Conservation (phyloP, 2,329 filamentous ascomycete genomes). For the Botrytis medusae region DNA sequence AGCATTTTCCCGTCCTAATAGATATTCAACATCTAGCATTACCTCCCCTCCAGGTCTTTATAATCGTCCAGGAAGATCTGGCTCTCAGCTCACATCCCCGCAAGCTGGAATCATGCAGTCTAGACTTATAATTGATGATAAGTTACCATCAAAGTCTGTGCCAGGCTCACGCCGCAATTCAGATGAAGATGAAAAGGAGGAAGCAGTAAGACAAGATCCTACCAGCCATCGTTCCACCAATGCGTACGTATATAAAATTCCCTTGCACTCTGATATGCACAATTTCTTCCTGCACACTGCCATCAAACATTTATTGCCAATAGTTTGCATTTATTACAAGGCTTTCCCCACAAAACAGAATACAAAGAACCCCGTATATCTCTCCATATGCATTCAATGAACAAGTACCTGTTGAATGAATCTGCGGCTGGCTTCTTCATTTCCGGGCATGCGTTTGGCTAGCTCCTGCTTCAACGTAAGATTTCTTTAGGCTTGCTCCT, state of each 20-base stretch:
- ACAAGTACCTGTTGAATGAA: not conserved
- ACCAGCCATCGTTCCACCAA: conserved; percentile 72
- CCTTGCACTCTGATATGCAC: not conserved
- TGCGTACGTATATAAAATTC: conserved; percentile 64
- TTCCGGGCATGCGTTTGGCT: not conserved
- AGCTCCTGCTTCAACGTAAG: not conserved
- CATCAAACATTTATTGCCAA: not conserved
- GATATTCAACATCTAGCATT: conserved; percentile 86
- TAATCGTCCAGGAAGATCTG: conserved; percentile 71
- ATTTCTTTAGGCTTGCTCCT: not conserved
- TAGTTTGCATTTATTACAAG: not conserved
- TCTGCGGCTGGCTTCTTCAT: not conserved
- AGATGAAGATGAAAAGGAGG: conserved; percentile 84
- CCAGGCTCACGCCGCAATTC: conserved; percentile 87
- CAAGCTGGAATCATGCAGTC: conserved; percentile 62
- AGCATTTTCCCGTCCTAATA: conserved; percentile 78
- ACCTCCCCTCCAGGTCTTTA: conserved; percentile 76
- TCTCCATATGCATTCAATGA: not conserved
- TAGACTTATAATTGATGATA: conserved; percentile 60
- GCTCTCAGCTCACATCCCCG: conserved; percentile 78
- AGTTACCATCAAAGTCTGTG: conserved; percentile 78
- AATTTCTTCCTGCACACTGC: not conserved
- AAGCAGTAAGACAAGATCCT: conserved; percentile 66
- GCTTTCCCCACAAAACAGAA: not conserved
- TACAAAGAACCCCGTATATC: not conserved